Percentiles rank a stretch among this genome's conserved stretches.
Evolutionary conservation across 208 protist genomes (phyloP).

Genomic region (Phytomonas francai): DNA sequence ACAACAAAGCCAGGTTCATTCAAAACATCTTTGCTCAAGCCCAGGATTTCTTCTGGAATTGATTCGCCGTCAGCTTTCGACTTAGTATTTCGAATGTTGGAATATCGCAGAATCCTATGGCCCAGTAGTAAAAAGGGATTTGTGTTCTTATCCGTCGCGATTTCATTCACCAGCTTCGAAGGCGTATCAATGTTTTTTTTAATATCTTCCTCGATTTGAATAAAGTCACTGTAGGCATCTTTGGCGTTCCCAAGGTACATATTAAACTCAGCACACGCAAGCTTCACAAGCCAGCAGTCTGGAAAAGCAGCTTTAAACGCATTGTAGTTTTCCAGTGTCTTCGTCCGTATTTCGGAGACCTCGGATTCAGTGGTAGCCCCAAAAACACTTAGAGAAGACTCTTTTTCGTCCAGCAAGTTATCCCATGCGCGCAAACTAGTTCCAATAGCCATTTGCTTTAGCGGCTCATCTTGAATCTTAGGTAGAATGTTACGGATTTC

Average conservation of each 20-base stretch:
- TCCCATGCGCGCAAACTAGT: constrained; percentile 57
- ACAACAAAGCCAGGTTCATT: neutral
- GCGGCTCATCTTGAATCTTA: constrained; percentile 44
- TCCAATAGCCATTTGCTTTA: constrained; percentile 58
- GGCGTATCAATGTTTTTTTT: constrained; percentile 34
- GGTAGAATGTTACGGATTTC: constrained; percentile 55
- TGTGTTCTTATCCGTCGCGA: constrained; percentile 54
- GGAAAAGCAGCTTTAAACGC: constrained; percentile 40
- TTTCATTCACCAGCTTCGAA: constrained; percentile 18
- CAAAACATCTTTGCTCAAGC: neutral
- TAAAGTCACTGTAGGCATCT: constrained; percentile 49
- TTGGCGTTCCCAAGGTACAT: constrained; percentile 63
- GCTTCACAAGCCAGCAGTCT: constrained; percentile 70
- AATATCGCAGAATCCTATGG: constrained; percentile 15
- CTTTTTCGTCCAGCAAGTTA: constrained; percentile 67
- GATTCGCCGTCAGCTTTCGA: neutral
- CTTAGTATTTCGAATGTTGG: constrained; percentile 27
- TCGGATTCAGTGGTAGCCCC: constrained; percentile 73
- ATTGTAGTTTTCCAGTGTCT: constrained; percentile 52
- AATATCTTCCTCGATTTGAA: constrained; percentile 50
- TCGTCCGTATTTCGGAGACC: constrained; percentile 50
- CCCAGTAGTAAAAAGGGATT: constrained; percentile 51
- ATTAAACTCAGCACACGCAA: constrained; percentile 64
- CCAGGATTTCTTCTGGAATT: neutral
- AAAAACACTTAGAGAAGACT: constrained; percentile 61